Evolutionary conservation across 768 basidiomycete species (phyloP).

Genomic region (Serendipita indica): DNA sequence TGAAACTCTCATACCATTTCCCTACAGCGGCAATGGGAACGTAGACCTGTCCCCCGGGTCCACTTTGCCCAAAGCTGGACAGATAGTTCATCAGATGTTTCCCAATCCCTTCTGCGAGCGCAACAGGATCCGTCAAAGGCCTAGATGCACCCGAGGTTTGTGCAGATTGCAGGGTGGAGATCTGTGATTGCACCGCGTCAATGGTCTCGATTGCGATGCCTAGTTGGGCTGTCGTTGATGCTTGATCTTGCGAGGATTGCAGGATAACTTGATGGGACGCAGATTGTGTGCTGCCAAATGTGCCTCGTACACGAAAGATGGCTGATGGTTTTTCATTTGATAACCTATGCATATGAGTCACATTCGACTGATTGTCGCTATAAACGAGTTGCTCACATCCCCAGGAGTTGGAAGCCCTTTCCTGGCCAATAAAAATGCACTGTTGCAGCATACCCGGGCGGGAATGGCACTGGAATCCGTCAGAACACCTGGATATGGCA

Average conservation of each 20-base stretch:
- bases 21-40: constrained; percentile 49
- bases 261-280: constrained; percentile 17
- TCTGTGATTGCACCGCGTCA: constrained; percentile 40
- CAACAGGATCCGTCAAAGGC: constrained; percentile 29
- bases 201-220: constrained; percentile 74
- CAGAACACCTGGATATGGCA: background rate
- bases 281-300: constrained; percentile 29
- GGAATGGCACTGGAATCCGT: constrained; percentile 46
- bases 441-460: constrained; percentile 67
- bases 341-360: constrained; percentile 34
- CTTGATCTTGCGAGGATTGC: background rate
- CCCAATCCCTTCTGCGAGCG: constrained; percentile 52
- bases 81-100: constrained; percentile 66
- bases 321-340: constrained; percentile 84
- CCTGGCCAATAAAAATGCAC: constrained; percentile 82
- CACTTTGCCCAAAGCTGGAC: constrained; percentile 36
- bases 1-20: constrained; percentile 59
- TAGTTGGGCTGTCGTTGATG: constrained; percentile 45
- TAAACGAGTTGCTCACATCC: constrained; percentile 42
- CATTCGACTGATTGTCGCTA: background rate
- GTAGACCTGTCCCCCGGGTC: constrained; percentile 27
- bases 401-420: constrained; percentile 71
- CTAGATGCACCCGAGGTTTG: no score
- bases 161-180: constrained; percentile 32
- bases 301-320: constrained; percentile 67